A percentile compares a stretch with the other conserved stretches of the same genome.
Conservation (phyloP, 1,284 basidiomycete genomes). For the Pseudozyma pruni region DNA sequence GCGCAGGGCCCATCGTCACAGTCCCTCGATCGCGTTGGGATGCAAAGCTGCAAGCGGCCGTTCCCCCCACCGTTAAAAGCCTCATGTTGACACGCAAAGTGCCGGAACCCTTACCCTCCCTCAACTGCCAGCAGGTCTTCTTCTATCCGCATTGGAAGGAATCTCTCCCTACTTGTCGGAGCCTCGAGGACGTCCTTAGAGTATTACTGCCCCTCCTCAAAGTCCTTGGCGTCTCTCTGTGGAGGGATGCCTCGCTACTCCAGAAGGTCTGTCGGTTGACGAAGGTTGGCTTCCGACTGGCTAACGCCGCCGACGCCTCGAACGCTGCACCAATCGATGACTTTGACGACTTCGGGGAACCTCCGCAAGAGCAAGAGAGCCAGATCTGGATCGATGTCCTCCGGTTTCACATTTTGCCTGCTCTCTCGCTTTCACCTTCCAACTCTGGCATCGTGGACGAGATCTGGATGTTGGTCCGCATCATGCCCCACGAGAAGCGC, state of each 20-base stretch:
- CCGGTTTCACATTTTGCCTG: slow-evolving; percentile 84
- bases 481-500: slow-evolving; percentile 81
- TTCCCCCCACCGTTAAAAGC: slow-evolving; percentile 19
- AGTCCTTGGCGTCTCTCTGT: slow-evolving; percentile 56
- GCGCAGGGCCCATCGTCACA: slow-evolving; percentile 69
- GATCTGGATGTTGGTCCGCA: slow-evolving; percentile 74
- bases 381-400: slow-evolving; percentile 81
- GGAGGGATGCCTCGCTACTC: slow-evolving; percentile 45
- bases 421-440: slow-evolving; percentile 81
- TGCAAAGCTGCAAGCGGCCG: slow-evolving; percentile 26
- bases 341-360: slow-evolving; percentile 25
- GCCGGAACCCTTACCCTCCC: slow-evolving; percentile 56
- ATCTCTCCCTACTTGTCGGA: slow-evolving; percentile 40
- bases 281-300: slow-evolving; percentile 41
- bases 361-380: slow-evolving; percentile 53
- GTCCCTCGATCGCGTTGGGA: slow-evolving; percentile 64
- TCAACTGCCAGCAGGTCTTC: slow-evolving; percentile 50
- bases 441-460: slow-evolving; percentile 74
- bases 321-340: slow-evolving; percentile 7
- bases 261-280: slow-evolving; percentile 60
- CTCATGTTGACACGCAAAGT: slow-evolving; percentile 51
- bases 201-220: slow-evolving; percentile 61
- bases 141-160: slow-evolving; percentile 60
- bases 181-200: slow-evolving; percentile 39
- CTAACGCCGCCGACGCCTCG: slow-evolving; percentile 19